These are phyloP conservation scores for Irpex sp. DNA, from an alignment of 1,284 basidiomycete species.

Conservation along the genomic window DNA sequence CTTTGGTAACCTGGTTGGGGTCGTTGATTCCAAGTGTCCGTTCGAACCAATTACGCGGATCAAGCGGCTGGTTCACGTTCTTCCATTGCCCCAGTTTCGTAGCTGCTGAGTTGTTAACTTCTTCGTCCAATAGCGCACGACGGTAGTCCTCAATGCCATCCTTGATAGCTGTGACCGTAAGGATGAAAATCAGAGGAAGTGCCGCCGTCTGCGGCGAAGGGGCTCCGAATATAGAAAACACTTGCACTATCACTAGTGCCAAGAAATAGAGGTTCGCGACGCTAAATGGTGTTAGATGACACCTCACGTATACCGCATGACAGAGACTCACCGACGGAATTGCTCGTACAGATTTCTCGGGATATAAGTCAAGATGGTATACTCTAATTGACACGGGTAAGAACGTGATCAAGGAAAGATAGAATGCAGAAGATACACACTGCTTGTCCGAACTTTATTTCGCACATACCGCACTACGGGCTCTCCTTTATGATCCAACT, in stretches of 20 bases:
- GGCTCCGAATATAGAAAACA: conserved; percentile 90
- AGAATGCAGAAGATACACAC: conserved; percentile 43
- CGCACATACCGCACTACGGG: conserved; percentile 77
- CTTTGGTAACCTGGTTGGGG: conserved; percentile 78
- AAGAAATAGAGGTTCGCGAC: conserved; percentile 95
- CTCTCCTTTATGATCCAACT: conserved; percentile 73
- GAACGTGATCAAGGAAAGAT: too few species aligned
- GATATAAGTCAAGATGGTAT: conserved; percentile 87
- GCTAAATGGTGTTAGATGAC: conserved; percentile 30
- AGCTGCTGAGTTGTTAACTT: conserved; percentile 88
- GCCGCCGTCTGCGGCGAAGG: conserved; percentile 82
- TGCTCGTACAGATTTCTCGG: conserved; percentile 95
- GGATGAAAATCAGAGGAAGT: conserved; percentile 85
- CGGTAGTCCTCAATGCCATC: conserved; percentile 95
- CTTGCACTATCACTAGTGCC: conserved; percentile 77
- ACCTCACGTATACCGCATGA: not conserved
- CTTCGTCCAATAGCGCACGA: conserved; percentile 81
- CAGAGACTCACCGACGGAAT: conserved; percentile 66
- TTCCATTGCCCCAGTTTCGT: conserved; percentile 86
- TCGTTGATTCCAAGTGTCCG: conserved; percentile 63
- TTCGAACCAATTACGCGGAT: conserved; percentile 75
- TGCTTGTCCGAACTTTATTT: conserved; percentile 95
- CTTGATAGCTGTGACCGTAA: conserved; percentile 89
- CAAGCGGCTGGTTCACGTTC: conserved; percentile 85
- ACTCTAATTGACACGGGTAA: conserved; percentile 49